A percentile compares a stretch with the other conserved stretches of the same genome.
Evolutionary conservation across 2,329 filamentous ascomycete species (phyloP).

Genomic region (Aspergillus sp.): DNA sequence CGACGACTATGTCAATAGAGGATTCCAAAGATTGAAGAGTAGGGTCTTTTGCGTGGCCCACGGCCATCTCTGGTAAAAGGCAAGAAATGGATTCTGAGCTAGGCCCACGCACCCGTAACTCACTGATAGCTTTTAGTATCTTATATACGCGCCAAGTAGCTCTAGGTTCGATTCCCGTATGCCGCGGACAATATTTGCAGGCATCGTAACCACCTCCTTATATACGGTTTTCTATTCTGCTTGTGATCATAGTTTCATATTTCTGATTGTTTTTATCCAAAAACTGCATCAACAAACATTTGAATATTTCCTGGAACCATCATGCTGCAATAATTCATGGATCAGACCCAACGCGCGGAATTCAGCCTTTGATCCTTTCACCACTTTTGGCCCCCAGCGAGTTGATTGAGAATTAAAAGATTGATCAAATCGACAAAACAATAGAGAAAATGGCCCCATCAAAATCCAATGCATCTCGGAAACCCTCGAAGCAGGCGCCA

Average conservation of each 20-base stretch:
- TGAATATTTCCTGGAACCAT: background rate
- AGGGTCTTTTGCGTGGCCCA: conserved; percentile 66
- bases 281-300: background rate
- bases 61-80: conserved; percentile 82
- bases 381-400: background rate
- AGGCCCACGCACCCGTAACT: conserved; percentile 40
- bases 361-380: background rate
- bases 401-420: background rate
- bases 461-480: conserved; percentile 8
- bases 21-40: conserved; percentile 64
- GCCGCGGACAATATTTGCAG: background rate
- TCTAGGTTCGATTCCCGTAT: conserved; percentile 2
- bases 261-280: background rate
- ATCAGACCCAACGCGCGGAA: background rate
- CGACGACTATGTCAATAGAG: conserved; percentile 51
- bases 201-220: background rate
- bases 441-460: conserved; percentile 17
- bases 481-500: conserved; percentile 14
- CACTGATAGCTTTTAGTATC: background rate
- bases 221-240: background rate
- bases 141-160: background rate
- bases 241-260: background rate
- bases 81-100: conserved; percentile 75
- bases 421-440: background rate
- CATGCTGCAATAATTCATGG: too few relatives aligned